Base-by-base conservation (phyloP, 345 rosid species). In the Orychophragmus violaceus region DNA sequence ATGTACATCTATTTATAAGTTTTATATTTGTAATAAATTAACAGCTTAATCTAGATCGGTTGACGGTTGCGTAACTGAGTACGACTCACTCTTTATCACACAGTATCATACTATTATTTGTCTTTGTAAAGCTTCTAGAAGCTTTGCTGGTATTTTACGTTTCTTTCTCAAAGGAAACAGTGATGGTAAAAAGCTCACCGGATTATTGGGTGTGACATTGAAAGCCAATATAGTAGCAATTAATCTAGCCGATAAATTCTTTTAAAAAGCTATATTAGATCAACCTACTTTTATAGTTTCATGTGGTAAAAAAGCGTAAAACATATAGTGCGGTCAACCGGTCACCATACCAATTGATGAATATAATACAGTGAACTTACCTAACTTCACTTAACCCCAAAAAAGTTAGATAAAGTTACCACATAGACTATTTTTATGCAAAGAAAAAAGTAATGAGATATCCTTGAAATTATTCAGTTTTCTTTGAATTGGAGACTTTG, bases 1-100 rank as follows among this genome's bases (percentile, higher is more conserved):
- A 23, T 21, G 41, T 48, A 5, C 42, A 19, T 45, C 3, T 1
- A 44, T 16, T 7, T n/a, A 6, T 18, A 5, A 32, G 3, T 32
- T 32, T 32, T 32, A 32, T 9, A 32, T 9, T 32, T 32, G 2
- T 17, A 42, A 42, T 42, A 17, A 45, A 10, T 10, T 33, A 12
- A 37, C 44, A 37, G 44, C 44, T 37, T 19, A n/a, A n/a, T n/a
- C n/a, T n/a, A n/a, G n/a, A n/a, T 70, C 11, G 48, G 68, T 61
- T 70, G 74, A 70, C 19, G 3, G 14, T 60, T 60, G 67, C 61
- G 67, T 69, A 53, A 27, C 51, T 25, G 51, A 46, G 3, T 59
- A 35, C 59, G 66, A 68, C 50, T 35, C 39, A 25, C 16, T 68
- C 28, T 27, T 48, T 16, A 17, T 22, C 3, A 42, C 3, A 42